Percentiles rank a stretch among this genome's conserved stretches.
Conservation (phyloP, 805 yeast genomes). For the Candida nanaspora region DNA sequence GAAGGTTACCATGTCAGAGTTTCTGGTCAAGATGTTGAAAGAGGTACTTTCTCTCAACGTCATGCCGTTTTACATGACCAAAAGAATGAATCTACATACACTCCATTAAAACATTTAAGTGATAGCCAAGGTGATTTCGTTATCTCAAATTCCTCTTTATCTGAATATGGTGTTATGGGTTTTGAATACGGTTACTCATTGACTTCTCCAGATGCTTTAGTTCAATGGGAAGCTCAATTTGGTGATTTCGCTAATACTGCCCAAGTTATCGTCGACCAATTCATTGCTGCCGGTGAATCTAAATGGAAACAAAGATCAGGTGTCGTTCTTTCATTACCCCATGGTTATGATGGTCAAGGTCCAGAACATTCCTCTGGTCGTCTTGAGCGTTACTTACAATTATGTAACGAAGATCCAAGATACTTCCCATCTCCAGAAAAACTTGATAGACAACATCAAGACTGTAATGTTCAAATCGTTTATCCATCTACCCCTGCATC, state of each 20-base stretch:
- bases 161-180: slow-evolving; percentile 99
- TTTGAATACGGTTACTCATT: slow-evolving; percentile 98
- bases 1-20: slow-evolving; percentile 97
- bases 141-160: slow-evolving; percentile 89
- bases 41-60: slow-evolving; percentile 99
- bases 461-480: slow-evolving; percentile 94
- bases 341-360: slow-evolving; percentile 99
- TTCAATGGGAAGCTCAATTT: slow-evolving; percentile 99
- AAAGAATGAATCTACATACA: slow-evolving; percentile 70
- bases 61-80: slow-evolving; percentile 98
- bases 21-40: slow-evolving; percentile 99
- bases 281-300: slow-evolving; percentile 92
- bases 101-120: slow-evolving; percentile 76
- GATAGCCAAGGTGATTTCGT: slow-evolving; percentile 81
- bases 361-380: slow-evolving; percentile 99
- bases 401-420: slow-evolving; percentile 95
- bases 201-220: slow-evolving; percentile 94
- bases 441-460: slow-evolving; percentile 96
- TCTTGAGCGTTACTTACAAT: slow-evolving; percentile 91
- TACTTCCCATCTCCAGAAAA: slow-evolving; percentile 84
- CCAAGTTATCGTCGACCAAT: slow-evolving; percentile 95
- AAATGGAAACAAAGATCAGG: slow-evolving; percentile 99
- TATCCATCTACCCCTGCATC: slow-evolving; percentile 98
- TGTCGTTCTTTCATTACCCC: slow-evolving; percentile 89
- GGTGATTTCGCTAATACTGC: slow-evolving; percentile 99